A percentile compares a stretch with the other conserved stretches of the same genome.
phyloP scores from a whole-genome alignment of 805 yeast species.

The Candida ortonii region DNA sequence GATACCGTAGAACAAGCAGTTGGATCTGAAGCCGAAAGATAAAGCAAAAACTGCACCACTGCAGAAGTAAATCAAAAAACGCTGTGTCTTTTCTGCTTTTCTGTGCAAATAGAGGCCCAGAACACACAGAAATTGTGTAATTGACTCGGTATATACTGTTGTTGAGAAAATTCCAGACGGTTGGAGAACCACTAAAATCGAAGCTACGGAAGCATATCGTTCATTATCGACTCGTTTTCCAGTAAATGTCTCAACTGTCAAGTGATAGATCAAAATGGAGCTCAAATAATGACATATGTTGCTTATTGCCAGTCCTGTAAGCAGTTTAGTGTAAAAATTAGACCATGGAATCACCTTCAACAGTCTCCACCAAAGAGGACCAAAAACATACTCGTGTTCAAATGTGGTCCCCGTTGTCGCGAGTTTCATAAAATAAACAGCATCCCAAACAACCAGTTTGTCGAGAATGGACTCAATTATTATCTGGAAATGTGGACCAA shows the following conservation, averaged over 20 bases:
- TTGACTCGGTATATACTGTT: conserved; percentile 73
- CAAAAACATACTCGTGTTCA: conserved; percentile 91
- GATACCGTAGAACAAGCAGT: conserved; percentile 70
- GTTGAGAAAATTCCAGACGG: conserved; percentile 81
- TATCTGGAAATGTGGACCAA: conserved; percentile 3
- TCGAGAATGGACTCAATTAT: conserved; percentile 35
- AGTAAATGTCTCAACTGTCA: conserved; percentile 37
- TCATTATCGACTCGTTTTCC: conserved; percentile 1
- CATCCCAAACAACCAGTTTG: conserved; percentile 78
- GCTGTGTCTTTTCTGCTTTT: not conserved
- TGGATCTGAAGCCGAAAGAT: conserved; percentile 68
- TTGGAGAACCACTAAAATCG: conserved; percentile 50
- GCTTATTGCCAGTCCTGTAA: conserved; percentile 47
- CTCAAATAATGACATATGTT: conserved; percentile 52
- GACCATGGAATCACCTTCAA: conserved; percentile 20
- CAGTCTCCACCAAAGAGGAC: conserved; percentile 70
- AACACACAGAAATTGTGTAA: conserved; percentile 60
- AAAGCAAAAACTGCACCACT: conserved; percentile 56
- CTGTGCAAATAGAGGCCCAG: conserved; percentile 52
- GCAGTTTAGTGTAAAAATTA: conserved; percentile 43
- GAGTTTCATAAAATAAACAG: conserved; percentile 67
- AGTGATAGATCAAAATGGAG: conserved; percentile 44
- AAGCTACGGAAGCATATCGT: conserved; percentile 16
- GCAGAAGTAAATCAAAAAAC: conserved; percentile 32
- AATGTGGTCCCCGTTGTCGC: conserved; percentile 50